Evolutionary conservation across 139 green algal genomes (phyloP), one percentile per base, ranked within the genome.

Genomic region (Volvox reticuliferus): DNA sequence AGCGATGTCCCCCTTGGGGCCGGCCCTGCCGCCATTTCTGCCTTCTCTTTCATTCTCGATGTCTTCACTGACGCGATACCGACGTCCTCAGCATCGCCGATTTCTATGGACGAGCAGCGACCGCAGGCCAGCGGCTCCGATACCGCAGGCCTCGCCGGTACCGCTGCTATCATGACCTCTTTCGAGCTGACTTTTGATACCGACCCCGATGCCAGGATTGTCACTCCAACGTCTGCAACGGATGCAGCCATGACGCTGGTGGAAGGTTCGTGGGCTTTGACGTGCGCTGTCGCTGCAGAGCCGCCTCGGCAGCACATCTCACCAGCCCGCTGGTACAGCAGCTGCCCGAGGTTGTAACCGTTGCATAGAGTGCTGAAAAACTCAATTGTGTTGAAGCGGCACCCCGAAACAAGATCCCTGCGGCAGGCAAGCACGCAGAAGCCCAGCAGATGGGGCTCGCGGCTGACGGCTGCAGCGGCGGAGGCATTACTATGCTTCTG

Each of bases 261-360:
- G 44, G 44, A 55, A 55, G 44, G 44, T 55, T 9, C 44, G 44
- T 55, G 44, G 44, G 44, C 44, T 24, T 73, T 73, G 65, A 12
- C 65, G 65, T 55, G 19, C 78, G 78, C 16, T 44, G 32, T 26
- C 73, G 76, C 76, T 1, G 76, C 76, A 18, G 71, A 18, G 71
- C 32, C 21, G 71, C 26, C 22, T 18, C 71, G 71, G 71, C 22
- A 28, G 12, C 33, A 65, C 3, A 26, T 5, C 83, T 89, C 67
- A 0, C 83, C 83, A 16, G 68, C 83, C 2, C 32, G 30, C n/a
- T 68, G 14, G 35, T 30, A 89, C 67, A 89, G 26, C 22, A 89
- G 68, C 68, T 89, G 36, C 2, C 83, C 83, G 1, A 89, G 14
- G 35, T 89, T 89, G 83, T 89, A 89, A 24, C 83, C 83, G 68